Evolutionary conservation across 2,329 filamentous ascomycete species (phyloP).

Genomic region (Trichoderma aggressivum): DNA sequence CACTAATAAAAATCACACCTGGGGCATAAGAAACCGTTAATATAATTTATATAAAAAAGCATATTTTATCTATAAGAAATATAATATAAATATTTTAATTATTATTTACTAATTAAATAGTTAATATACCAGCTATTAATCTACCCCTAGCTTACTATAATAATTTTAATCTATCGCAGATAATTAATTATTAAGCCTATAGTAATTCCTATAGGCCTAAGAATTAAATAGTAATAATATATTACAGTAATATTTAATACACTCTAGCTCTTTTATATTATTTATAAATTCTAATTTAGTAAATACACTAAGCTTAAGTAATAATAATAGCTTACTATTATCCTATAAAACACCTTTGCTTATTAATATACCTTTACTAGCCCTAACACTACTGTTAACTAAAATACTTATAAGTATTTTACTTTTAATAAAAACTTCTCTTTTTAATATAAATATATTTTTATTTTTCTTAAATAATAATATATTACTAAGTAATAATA

Average conservation of each 20-base stretch:
- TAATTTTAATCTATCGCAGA: not conserved
- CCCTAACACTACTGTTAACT: not conserved
- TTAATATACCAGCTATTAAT: constrained; percentile 11
- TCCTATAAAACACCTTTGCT: not conserved
- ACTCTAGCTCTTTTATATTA: not conserved
- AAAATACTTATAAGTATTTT: not conserved
- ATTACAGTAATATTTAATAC: not conserved
- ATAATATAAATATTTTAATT: constrained; percentile 13
- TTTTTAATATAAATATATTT: not conserved
- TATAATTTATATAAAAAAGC: constrained; percentile 6
- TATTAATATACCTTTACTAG: not conserved
- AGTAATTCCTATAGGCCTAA: not conserved
- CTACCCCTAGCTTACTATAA: constrained; percentile 2
- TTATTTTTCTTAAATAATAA: not conserved
- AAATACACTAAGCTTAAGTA: not conserved
- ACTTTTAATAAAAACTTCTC: not conserved
- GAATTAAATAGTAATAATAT: not conserved
- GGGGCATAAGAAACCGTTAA: constrained; percentile 3
- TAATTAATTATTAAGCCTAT: not conserved
- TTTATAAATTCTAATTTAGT: not conserved
- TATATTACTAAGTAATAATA: not conserved
- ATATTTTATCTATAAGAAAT: not conserved
- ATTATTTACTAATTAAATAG: not conserved
- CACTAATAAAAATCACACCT: not conserved
- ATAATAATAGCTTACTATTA: not conserved